Evolutionary conservation across 805 yeast genomes (phyloP), one percentile per base, ranked within the genome.

Genomic region (Kodamaea kakaduensis): DNA sequence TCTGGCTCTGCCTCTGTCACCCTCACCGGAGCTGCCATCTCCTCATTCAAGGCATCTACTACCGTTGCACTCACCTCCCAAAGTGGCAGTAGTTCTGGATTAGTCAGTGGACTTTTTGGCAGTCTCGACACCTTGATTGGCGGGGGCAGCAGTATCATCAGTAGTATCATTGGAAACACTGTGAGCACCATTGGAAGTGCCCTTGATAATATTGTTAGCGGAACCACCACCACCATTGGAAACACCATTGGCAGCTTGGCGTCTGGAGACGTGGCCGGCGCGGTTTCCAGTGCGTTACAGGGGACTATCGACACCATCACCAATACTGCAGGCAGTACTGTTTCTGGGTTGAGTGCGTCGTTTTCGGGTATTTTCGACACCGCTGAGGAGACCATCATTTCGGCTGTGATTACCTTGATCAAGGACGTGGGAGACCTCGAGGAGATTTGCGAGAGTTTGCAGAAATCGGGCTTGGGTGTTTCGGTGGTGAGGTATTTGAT

Each of bases 401-500:
- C 28, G n/a, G 18, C 34, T n/a, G 40, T 51, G 21, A 43, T 51
- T 19, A 31, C 38, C 12, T 38, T 51, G 23, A 38, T 51, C n/a
- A 50, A 46, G 15, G 36, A 49, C 9, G 41, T 44, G 34, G 38
- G 41, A 34, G 45, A 44, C 25, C 32, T 47, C 15, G 52, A 46
- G 30, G 42, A 42, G 19, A 43, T 51, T 13, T 42, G 45, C 33
- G 50, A 43, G 31, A 50, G 54, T 4, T 44, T 51, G 40, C 33
- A 37, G 10, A 50, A 50, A 41, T 50, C 54, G 7, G 56, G 56
- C n/a, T 45, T 51, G 29, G 56, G 44, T 15, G 41, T 44, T 9
- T 46, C 46, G 13, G 44, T 50, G 19, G 38, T 46, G 14, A 37
- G 45, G 36, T 41, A 40, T 15, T 43, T 43, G 5, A 29, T 51